A percentile compares a stretch with the other conserved stretches of the same genome.
These are phyloP conservation scores for Beta lomatogona DNA, from an alignment of 179 eudicot species.

Conservation along the genomic window DNA sequence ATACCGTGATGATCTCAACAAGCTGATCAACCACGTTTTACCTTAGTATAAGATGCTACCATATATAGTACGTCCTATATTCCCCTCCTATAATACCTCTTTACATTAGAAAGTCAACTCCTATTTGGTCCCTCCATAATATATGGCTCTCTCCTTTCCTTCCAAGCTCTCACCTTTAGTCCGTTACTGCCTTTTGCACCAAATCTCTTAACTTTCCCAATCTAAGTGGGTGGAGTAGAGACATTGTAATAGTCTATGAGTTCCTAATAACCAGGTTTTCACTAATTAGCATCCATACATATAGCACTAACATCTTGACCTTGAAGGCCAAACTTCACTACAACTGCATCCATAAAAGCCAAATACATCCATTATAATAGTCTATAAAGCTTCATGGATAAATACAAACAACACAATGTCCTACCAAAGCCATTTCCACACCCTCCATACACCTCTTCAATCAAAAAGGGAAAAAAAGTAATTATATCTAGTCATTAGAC, in stretches of 20 bases:
- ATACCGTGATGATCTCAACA: slow-evolving; percentile 83
- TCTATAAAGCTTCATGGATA: neutral
- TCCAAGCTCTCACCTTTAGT: slow-evolving; percentile 39
- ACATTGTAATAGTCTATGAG: slow-evolving; percentile 63
- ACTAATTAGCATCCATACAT: neutral
- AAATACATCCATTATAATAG: too few relatives aligned
- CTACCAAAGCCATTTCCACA: too few relatives aligned
- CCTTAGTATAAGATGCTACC: slow-evolving; percentile 10
- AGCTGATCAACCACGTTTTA: slow-evolving; percentile 87
- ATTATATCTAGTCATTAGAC: too few relatives aligned
- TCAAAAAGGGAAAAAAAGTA: too few relatives aligned
- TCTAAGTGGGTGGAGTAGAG: slow-evolving; percentile 81
- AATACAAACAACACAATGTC: neutral
- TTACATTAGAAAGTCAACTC: too few relatives aligned
- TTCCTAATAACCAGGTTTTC: slow-evolving; percentile 39
- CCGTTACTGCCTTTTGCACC: slow-evolving; percentile 70
- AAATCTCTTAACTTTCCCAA: slow-evolving; percentile 76
- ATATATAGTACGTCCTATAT: too few relatives aligned
- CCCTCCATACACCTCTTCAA: too few relatives aligned
- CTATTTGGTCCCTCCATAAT: too few relatives aligned
- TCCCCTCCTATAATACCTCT: too few relatives aligned
- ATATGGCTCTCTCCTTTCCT: too few relatives aligned
- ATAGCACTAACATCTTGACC: neutral
- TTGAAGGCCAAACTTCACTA: neutral
- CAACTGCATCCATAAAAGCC: neutral